phyloP scores from a whole-genome alignment of 352 stramenopile genomes.

The Globisporangium nunn region DNA sequence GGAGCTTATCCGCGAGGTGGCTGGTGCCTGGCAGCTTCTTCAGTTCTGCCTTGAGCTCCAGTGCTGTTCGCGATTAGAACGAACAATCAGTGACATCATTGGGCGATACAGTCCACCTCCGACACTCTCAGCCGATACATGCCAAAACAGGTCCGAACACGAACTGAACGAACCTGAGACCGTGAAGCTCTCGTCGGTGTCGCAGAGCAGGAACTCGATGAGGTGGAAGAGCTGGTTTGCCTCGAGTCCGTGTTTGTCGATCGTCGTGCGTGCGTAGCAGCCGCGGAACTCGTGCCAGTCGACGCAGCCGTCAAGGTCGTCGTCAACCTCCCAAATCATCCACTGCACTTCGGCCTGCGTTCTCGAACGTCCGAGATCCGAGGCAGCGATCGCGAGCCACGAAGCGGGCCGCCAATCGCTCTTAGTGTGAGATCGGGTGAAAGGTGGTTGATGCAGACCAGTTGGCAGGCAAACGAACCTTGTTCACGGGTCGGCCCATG shows the following conservation, averaged over 20 bases:
- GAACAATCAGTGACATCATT: not conserved
- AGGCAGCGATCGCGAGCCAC: not conserved
- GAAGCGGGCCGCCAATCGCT: not conserved
- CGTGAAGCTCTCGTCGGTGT: conserved; percentile 79
- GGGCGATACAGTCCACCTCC: not conserved
- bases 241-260: conserved; percentile 90
- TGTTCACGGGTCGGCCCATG: conserved; percentile 23
- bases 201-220: conserved; percentile 93
- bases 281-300: conserved; percentile 91
- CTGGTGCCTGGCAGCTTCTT: conserved; percentile 36
- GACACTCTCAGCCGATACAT: not conserved
- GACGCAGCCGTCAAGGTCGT: conserved; percentile 90
- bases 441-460: not conserved
- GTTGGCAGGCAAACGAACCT: conserved; percentile 16
- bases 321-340: conserved; percentile 97
- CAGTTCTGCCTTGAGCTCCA: conserved; percentile 42
- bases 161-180: conserved; percentile 56
- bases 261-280: conserved; percentile 88
- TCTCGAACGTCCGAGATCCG: not conserved
- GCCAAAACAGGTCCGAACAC: not conserved
- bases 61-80: conserved; percentile 15
- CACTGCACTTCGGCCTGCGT: conserved; percentile 87
- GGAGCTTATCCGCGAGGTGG: conserved; percentile 30
- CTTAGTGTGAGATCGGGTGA: not conserved
- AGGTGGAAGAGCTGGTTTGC: conserved; percentile 92